Conservation (phyloP, 116 monocot species). For the Papilionanthe hybrid region DNA sequence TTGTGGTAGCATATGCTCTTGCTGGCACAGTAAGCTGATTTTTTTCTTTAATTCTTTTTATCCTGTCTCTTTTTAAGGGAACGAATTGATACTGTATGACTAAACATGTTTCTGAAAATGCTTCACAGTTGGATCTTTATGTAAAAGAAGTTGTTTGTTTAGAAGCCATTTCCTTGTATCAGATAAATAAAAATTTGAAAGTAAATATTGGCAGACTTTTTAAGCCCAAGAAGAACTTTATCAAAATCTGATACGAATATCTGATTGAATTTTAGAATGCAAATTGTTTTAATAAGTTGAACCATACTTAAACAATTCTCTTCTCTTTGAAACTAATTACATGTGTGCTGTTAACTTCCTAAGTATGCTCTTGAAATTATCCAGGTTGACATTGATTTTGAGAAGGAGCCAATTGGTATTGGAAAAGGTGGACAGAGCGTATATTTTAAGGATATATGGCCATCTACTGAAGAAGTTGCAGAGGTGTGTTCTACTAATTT, state of each 20-base stretch:
- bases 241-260: background rate
- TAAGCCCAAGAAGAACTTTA: background rate
- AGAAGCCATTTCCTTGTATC: background rate
- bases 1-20: constrained; percentile 75
- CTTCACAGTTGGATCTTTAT: background rate
- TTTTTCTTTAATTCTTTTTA: background rate
- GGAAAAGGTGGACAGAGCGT: constrained; percentile 62
- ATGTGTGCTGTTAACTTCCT: background rate
- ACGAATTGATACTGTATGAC: background rate
- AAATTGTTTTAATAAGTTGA: background rate
- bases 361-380: background rate
- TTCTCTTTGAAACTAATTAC: background rate
- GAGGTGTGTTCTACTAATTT: constrained; percentile 19
- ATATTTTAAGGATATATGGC: constrained; percentile 69
- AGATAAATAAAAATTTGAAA: background rate
- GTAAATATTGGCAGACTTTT: background rate
- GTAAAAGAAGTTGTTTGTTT: background rate
- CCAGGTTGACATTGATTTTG: constrained; percentile 80
- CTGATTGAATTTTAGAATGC: background rate
- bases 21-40: constrained; percentile 55
- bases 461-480: constrained; percentile 58
- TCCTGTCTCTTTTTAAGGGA: background rate
- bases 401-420: constrained; percentile 61
- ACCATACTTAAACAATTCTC: background rate
- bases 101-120: background rate